These are phyloP conservation scores for Antitrichia curtipendula DNA, from an alignment of 225 moss, liverwort and hornwort species.

Conservation along the genomic window DNA sequence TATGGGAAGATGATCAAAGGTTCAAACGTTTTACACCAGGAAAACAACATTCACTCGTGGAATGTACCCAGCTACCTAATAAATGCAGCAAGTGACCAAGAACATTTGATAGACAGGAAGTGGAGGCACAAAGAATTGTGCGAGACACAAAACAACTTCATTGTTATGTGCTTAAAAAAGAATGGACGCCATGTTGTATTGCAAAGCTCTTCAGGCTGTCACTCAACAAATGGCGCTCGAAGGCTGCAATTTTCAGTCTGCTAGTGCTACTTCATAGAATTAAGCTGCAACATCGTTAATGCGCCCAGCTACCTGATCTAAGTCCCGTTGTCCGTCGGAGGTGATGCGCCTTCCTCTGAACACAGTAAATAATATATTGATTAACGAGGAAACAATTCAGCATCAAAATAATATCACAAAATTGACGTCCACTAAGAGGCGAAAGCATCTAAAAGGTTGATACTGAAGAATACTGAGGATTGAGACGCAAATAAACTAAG, in stretches of 20 bases:
- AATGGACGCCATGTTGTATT: not conserved
- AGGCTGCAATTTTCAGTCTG: not conserved
- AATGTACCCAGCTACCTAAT: not conserved
- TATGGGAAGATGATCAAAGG: not conserved
- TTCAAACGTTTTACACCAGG: not conserved
- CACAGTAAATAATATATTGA: not conserved
- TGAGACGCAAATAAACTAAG: not conserved
- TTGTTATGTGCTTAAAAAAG: not conserved
- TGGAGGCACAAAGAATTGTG: not conserved
- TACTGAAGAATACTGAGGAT: not conserved
- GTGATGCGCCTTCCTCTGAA: slow-evolving; percentile 64
- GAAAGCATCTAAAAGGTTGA: not conserved
- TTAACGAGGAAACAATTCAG: not conserved
- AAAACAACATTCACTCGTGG: not conserved
- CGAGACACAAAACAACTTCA: not conserved
- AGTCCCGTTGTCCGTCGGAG: slow-evolving; percentile 60
- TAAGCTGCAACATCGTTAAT: slow-evolving; percentile 50
- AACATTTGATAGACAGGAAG: not conserved
- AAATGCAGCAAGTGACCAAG: not conserved
- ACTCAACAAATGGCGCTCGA: slow-evolving; percentile 3
- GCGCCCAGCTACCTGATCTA: slow-evolving; percentile 71
- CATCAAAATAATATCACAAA: not conserved
- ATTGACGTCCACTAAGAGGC: too few relatives aligned
- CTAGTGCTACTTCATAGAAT: not conserved
- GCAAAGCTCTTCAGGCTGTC: not conserved